A percentile compares a stretch with the other conserved stretches of the same genome.
Conservation (phyloP, 2,329 filamentous ascomycete species). For the Penicillium sp. region DNA sequence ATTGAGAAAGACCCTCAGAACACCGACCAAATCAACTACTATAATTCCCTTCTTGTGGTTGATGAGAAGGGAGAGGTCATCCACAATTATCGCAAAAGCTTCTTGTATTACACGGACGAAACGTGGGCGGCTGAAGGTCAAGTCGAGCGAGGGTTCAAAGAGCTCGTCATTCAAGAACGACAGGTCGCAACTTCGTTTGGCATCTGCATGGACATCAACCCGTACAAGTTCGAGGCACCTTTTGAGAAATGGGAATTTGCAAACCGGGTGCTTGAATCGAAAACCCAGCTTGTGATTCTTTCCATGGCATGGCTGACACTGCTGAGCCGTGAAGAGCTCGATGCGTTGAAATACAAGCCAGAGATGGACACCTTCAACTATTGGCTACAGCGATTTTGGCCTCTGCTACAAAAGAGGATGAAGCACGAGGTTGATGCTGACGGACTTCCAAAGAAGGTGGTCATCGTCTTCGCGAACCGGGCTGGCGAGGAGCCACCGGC, state of each 20-base stretch:
- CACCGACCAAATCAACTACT: conserved; percentile 41
- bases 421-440: conserved; percentile 30
- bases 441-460: conserved; percentile 35
- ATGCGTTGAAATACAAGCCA: conserved; percentile 45
- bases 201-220: conserved; percentile 62
- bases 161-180: conserved; percentile 26
- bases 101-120: conserved; percentile 69
- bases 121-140: conserved; percentile 61
- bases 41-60: conserved; percentile 63
- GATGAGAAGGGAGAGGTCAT: conserved; percentile 57
- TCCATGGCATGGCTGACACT: conserved; percentile 66
- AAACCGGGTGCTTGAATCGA: conserved; percentile 51
- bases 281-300: conserved; percentile 57
- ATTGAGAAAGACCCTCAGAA: conserved; percentile 24
- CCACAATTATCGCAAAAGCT: conserved; percentile 64
- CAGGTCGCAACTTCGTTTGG: conserved; percentile 47
- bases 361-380: conserved; percentile 65
- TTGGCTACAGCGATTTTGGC: conserved; percentile 63
- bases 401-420: conserved; percentile 44
- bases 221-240: conserved; percentile 61
- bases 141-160: conserved; percentile 34
- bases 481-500: conserved; percentile 44
- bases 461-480: conserved; percentile 52
- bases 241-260: conserved; percentile 63
- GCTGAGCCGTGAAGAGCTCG: conserved; percentile 52